Conservation (phyloP, 306 rosid species). For the Sesbania bispinosa region DNA sequence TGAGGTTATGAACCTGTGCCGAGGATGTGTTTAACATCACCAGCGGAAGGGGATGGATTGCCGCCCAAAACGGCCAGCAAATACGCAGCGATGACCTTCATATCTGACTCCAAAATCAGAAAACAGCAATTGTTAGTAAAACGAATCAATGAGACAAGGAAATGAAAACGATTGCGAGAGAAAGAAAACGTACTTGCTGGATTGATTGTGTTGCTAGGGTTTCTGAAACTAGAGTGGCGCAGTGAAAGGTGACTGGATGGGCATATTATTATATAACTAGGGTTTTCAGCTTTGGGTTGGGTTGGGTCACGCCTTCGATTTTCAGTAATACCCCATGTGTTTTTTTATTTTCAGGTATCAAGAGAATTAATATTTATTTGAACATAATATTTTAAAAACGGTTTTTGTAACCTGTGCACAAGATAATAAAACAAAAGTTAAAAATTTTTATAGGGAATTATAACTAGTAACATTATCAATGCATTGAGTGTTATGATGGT, state of each 20-base stretch:
- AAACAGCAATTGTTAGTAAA: background rate
- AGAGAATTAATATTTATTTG: too few species aligned
- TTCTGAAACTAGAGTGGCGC: background rate
- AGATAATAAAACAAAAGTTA: too few species aligned
- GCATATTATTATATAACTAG: constrained; percentile 25
- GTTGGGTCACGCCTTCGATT: too few species aligned
- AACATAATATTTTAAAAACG: too few species aligned
- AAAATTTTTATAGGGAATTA: too few species aligned
- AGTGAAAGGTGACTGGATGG: background rate
- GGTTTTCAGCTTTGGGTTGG: too few species aligned
- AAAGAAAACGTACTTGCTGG: constrained; percentile 9
- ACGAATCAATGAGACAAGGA: background rate
- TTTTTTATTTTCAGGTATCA: background rate
- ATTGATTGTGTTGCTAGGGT: constrained; percentile 13
- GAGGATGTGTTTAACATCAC: constrained; percentile 54
- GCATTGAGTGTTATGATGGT: too few species aligned
- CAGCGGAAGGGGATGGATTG: constrained; percentile 46
- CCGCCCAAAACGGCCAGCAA: constrained; percentile 83
- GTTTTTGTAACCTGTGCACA: too few species aligned
- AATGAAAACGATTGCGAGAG: background rate
- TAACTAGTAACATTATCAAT: too few species aligned
- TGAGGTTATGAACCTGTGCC: constrained; percentile 34
- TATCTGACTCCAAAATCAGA: constrained; percentile 37
- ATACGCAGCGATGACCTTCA: constrained; percentile 73
- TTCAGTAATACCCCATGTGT: constrained; percentile 1